Evolutionary conservation across 345 rosid genomes (phyloP), one percentile per base, ranked within the genome.

Genomic region (Gossypium raimondii): DNA sequence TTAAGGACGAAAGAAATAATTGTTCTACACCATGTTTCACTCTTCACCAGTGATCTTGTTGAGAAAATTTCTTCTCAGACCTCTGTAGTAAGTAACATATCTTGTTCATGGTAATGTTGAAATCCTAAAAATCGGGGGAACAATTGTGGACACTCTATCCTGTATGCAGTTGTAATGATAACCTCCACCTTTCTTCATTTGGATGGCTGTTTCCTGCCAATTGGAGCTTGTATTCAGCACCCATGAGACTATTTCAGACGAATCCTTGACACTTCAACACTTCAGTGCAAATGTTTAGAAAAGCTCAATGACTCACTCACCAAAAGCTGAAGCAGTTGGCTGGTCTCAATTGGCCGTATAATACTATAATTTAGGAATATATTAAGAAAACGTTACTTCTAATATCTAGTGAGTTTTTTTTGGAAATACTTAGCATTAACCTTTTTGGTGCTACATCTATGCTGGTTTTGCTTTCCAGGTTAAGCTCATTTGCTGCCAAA

Each of bases 401-500:
- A 50, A 50, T 50, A 16, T 12, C 5, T 50, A 11, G n/a, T 12
- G 17, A 50, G 56, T 4, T 52, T 16, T 51, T 51, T 17, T 4
- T 7, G 56, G 17, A 52, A 6, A 52, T 16, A 14, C 18, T 13
- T 52, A 16, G 8, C 56, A 52, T 52, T 52, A 52, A 52, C 16
- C 18, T 55, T 9, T 56, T 55, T 53, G 58, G 58, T 16, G 58
- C 22, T 53, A 16, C 22, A 53, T 53, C 58, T 55, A n/a, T 55
- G 59, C 25, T 7, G 11, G 25, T 9, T 56, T 56, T 56, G 1
- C 60, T 9, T 56, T 56, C 60, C 59, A n/a, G 59, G 59, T 55
- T 55, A 56, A 56, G 60, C 60, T 18, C 9, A 24, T 56, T 56
- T 56, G 11, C 25, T 56, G 60, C 24, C 59, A 18, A 80, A 87